Evolutionary conservation across 2,329 filamentous ascomycete genomes (phyloP), one percentile per base, ranked within the genome.

Genomic region (Trichoderma cornu-damae): DNA sequence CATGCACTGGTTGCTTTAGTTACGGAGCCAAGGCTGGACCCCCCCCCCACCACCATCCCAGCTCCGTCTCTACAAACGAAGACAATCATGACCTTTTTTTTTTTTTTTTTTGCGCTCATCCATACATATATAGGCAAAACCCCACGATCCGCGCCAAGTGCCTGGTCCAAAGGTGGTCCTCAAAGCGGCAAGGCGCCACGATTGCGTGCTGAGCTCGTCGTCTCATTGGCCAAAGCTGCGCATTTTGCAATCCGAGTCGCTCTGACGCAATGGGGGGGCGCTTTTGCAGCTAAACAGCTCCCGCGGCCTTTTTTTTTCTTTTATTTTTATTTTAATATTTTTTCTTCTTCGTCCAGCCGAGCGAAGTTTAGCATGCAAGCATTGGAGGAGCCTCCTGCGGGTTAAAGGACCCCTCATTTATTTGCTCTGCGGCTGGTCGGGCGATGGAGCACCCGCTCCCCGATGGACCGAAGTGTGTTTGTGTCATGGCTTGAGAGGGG

Each of bases 131-230:
- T 5, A 9, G 34, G n/a, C n/a, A n/a, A n/a, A 58, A 58, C 56
- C 42, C 51, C 49, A 58, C 55, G 55, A 58, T 58, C 37, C 42
- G 57, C 59, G 46, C 53, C 58, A 38, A 59, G 48, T 54, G 34
- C 30, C 59, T 60, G 49, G 42, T 20, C 55, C 43, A n/a, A 40
- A 14, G 46, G 51, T 35, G 54, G 52, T 48, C 35, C 56, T 44
- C 35, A 44, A 60, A 44, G 47, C 44, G 59, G 57, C 57, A 63
- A 62, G 62, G 58, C 51, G 58, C 57, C 30, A 42, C 63, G 61
- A 68, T 68, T 67, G 64, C 67, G 67, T 68, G 67, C 63, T 67
- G 61, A 57, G 49, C 48, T 40, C 50, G 50, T 20, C 47, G 53
- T 56, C 64, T 61, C 59, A 67, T 67, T 67, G 65, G 66, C 64